These are phyloP conservation scores for Cornus controversa DNA, from an alignment of 148 eudicot genomes.

Conservation along the genomic window DNA sequence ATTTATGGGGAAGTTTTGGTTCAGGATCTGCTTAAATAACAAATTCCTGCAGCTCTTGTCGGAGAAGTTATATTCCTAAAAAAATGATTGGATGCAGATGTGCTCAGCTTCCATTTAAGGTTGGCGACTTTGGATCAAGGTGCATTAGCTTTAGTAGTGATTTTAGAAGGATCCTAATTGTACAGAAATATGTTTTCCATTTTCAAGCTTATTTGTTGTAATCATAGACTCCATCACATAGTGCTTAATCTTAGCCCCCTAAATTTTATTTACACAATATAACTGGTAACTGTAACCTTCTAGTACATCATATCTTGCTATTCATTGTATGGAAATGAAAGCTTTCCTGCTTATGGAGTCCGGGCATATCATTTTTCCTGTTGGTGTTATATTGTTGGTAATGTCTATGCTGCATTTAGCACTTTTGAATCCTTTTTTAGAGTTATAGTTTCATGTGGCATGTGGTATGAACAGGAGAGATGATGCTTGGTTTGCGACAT, in stretches of 20 bases:
- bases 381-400: neutral
- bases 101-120: neutral
- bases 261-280: neutral
- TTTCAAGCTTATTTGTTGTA: neutral
- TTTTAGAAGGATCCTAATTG: neutral
- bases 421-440: neutral
- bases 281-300: too few species aligned
- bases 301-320: too few species aligned
- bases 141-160: neutral
- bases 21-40: too few species aligned
- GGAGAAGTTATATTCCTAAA: too few species aligned
- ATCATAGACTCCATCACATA: neutral
- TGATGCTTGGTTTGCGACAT: conserved; percentile 88
- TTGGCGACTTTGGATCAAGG: neutral
- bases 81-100: too few species aligned
- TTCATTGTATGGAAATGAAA: too few species aligned
- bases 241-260: neutral
- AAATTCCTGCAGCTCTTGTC: too few species aligned
- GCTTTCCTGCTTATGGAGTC: too few species aligned
- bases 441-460: conserved; percentile 9
- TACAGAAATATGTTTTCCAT: neutral
- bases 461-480: conserved; percentile 55
- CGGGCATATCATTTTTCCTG: neutral
- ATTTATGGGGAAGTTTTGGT: too few species aligned
- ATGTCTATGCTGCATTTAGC: neutral